Percentiles rank a stretch among this genome's conserved stretches.
These are phyloP conservation scores for Mallotus nudiflorus DNA, from an alignment of 345 rosid genomes.

Conservation along the genomic window DNA sequence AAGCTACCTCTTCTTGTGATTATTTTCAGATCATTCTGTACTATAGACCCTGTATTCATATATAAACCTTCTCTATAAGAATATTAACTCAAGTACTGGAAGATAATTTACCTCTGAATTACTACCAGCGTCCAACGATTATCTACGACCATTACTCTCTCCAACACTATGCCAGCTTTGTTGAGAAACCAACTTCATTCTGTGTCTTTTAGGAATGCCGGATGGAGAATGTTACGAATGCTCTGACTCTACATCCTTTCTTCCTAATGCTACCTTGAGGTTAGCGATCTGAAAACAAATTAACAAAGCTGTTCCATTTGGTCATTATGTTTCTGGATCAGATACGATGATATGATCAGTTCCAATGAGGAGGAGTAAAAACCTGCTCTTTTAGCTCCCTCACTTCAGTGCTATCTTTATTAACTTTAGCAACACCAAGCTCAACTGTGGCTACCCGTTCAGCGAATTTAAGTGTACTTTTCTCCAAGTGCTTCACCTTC, in stretches of 20 bases:
- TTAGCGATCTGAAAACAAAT: slow-evolving; percentile 25
- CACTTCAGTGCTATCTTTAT: slow-evolving; percentile 32
- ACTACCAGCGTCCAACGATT: slow-evolving; percentile 6
- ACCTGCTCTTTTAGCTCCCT: slow-evolving; percentile 43
- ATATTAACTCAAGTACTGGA: no score
- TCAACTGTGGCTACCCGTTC: slow-evolving; percentile 40
- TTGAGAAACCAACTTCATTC: slow-evolving; percentile 19
- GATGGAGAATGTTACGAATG: slow-evolving; percentile 25
- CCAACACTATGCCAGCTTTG: slow-evolving; percentile 22
- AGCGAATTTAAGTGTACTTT: slow-evolving; percentile 37
- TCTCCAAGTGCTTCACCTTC: slow-evolving; percentile 37
- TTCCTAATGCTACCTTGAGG: slow-evolving; percentile 34
- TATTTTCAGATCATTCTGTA: neutral
- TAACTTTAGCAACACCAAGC: slow-evolving; percentile 40
- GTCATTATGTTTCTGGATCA: neutral
- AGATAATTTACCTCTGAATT: slow-evolving; percentile 11
- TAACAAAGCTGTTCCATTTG: no score
- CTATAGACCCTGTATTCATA: slow-evolving; percentile 14
- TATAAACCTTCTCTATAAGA: no score
- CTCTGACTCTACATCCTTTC: slow-evolving; percentile 30
- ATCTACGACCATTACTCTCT: slow-evolving; percentile 9
- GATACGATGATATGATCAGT: neutral
- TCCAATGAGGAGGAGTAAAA: neutral
- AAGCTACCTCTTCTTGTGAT: slow-evolving; percentile 27
- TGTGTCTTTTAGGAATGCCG: slow-evolving; percentile 28